Conservation (phyloP, 78 protist genomes). For the Mantamonas sphyraenae region DNA sequence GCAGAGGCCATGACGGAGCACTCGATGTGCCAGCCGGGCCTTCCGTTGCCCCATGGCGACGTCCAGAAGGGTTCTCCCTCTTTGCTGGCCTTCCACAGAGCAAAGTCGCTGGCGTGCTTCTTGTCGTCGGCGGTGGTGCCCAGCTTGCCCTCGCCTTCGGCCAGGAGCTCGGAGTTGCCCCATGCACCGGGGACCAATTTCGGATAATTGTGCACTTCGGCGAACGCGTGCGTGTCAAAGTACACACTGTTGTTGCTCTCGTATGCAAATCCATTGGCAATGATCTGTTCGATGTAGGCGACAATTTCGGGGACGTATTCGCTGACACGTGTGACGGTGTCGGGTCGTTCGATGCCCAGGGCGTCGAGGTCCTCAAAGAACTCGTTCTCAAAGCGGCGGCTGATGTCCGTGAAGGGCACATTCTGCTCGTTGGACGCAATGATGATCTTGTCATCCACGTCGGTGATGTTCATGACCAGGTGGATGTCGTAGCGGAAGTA, state of each 20-base stretch:
- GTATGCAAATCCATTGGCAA: slow-evolving; percentile 78
- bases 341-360: slow-evolving; percentile 74
- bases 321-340: slow-evolving; percentile 87
- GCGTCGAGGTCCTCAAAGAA: slow-evolving; percentile 82
- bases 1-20: slow-evolving; percentile 95
- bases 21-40: slow-evolving; percentile 99
- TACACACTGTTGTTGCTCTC: slow-evolving; percentile 71
- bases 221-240: slow-evolving; percentile 58
- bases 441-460: slow-evolving; percentile 93
- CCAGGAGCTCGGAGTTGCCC: slow-evolving; percentile 38
- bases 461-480: slow-evolving; percentile 94
- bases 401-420: neutral
- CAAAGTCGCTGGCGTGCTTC: slow-evolving; percentile 57
- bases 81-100: slow-evolving; percentile 86
- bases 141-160: slow-evolving; percentile 60
- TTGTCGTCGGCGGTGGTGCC: slow-evolving; percentile 19
- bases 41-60: slow-evolving; percentile 94
- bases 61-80: slow-evolving; percentile 57
- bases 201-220: slow-evolving; percentile 54
- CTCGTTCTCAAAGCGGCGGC: slow-evolving; percentile 59
- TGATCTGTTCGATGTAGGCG: slow-evolving; percentile 65
- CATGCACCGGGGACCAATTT: slow-evolving; percentile 64
- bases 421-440: neutral
- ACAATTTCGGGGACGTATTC: slow-evolving; percentile 92
- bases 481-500: slow-evolving; percentile 74